phyloP scores from a whole-genome alignment of 768 basidiomycete species.

The Boletus subparvulus region DNA sequence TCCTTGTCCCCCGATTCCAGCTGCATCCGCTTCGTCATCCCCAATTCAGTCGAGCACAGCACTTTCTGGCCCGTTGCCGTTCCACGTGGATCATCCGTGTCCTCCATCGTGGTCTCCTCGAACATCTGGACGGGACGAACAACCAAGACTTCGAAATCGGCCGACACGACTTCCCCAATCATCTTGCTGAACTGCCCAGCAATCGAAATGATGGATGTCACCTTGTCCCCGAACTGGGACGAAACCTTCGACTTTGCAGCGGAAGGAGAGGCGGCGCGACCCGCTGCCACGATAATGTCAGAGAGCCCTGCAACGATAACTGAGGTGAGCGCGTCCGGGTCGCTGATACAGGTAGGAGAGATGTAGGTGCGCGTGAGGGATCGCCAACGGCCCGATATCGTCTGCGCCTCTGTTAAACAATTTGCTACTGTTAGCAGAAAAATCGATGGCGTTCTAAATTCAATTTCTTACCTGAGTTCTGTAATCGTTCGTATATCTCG shows the following conservation, averaged over 20 bases:
- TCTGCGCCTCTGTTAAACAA: constrained; percentile 4
- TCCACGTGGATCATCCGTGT: background rate
- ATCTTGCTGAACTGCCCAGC: constrained; percentile 6
- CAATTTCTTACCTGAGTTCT: background rate
- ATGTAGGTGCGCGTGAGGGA: constrained; percentile 11
- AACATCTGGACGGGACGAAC: background rate
- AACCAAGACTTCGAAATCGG: constrained; percentile 6
- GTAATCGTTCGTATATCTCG: constrained; percentile 8
- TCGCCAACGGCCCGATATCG: constrained; percentile 13
- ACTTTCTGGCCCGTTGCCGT: constrained; percentile 1
- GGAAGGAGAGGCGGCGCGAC: background rate
- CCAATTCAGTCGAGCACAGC: constrained; percentile 13
- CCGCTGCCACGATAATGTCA: constrained; percentile 7
- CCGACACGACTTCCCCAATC: constrained; percentile 4
- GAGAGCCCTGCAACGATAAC: background rate
- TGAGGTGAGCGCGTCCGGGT: background rate
- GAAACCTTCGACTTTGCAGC: background rate
- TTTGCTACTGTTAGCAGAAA: background rate
- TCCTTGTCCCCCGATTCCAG: background rate
- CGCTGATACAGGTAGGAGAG: background rate
- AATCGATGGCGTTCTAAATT: background rate
- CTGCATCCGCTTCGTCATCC: constrained; percentile 11
- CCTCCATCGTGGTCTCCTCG: constrained; percentile 13
- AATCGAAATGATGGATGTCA: constrained; percentile 1
- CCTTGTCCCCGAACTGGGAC: constrained; percentile 1